Evolutionary conservation across 257 asterid species (phyloP), one percentile per base, ranked within the genome.

Genomic region (Salvia rosmarinus): DNA sequence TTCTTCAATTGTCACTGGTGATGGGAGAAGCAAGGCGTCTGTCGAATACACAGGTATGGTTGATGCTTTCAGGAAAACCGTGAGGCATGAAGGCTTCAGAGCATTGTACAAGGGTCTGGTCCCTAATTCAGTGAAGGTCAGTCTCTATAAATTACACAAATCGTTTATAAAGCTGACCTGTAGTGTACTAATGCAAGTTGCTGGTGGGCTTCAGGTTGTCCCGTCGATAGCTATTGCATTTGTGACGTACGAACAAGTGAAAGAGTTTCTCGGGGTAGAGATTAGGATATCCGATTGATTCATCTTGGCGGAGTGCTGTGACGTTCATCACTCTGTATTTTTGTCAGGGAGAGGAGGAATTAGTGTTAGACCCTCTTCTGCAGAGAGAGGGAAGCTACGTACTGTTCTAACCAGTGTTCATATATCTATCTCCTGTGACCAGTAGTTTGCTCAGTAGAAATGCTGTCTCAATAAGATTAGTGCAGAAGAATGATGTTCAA

Each of bases 41-140:
- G 81, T 90, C 20, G 91, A 90, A 66, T 92, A 92, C 68, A 84
- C 84, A 25, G 98, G 98, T 82, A 92, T 92, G 98, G 54, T 90
- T 37, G 98, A 92, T 76, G 89, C 98, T 73, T 92, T 92, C 88
- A 77, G 97, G 87, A 90, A 92, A 81, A 92, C 98, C 3, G 95
- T 92, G 56, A 85, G 89, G 81, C 84, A 90, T 4, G 98, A 92
- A 80, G 98, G 97, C 63, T 78, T 85, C 65, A 73, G 91, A 74
- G 98, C 98, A 42, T 78, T 92, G 83, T 92, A 92, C 90, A 92
- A 90, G 85, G 98, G 98, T 56, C 76, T 92, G 88, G 91, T 90
- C 79, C 98, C 98, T 51, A 92, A 92, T 64, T 92, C 97, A 13
- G 97, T 92, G 72, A 92, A 92, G 98, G 98, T 92, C 46, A 84